These are phyloP conservation scores for Hsuehochloa calcarea DNA, from an alignment of 176 grass and related monocot genomes.

Conservation along the genomic window DNA sequence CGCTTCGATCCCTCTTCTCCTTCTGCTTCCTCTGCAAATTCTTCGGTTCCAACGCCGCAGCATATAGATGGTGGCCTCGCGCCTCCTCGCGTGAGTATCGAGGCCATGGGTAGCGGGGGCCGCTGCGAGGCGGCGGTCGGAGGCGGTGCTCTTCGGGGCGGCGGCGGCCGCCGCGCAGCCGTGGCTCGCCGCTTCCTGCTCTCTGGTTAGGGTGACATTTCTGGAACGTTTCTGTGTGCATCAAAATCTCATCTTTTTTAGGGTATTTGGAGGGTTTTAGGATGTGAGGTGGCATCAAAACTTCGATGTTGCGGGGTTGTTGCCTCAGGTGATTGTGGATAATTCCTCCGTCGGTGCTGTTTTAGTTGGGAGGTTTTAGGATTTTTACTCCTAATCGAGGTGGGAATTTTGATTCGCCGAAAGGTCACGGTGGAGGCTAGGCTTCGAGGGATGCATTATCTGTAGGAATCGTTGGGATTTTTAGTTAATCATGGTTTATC, in stretches of 20 bases:
- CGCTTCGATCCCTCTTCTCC: conserved; percentile 7
- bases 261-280: not conserved
- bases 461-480: not conserved
- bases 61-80: conserved; percentile 27
- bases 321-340: not conserved
- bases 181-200: not conserved
- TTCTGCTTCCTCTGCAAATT: not conserved
- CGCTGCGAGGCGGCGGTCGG: not conserved
- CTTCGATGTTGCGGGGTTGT: not conserved
- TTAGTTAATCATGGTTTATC: not conserved
- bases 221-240: not conserved
- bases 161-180: conserved; percentile 13
- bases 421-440: not conserved
- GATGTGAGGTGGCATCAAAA: not conserved
- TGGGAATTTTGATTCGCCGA: not conserved
- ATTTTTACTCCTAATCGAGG: not conserved
- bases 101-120: conserved; percentile 28
- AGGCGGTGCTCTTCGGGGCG: not conserved
- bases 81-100: conserved; percentile 25
- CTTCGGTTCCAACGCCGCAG: not conserved
- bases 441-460: not conserved
- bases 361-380: not conserved
- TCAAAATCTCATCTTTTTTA: not conserved
- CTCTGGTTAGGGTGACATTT: conserved; percentile 14
- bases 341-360: not conserved